phyloP scores from a whole-genome alignment of 208 protist genomes.

The Leishmania lainsoni region DNA sequence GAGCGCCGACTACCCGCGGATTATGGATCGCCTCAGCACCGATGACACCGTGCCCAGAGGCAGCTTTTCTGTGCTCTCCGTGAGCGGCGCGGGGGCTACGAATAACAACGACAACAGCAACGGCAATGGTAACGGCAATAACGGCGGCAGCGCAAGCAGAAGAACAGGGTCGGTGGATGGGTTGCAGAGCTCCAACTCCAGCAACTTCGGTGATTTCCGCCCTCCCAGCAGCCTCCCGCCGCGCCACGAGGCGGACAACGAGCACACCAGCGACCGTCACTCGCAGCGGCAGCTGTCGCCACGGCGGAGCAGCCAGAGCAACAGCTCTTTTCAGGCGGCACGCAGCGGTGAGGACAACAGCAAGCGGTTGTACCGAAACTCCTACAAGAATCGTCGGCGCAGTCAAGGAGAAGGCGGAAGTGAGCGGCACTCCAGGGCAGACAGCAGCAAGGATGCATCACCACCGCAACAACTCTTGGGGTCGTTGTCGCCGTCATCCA shows the following conservation, averaged over 20 bases:
- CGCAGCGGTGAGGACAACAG: conserved; percentile 17
- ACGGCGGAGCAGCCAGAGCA: conserved; percentile 7
- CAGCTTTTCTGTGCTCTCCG: conserved; percentile 22
- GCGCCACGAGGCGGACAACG: not conserved
- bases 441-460: conserved; percentile 14
- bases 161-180: conserved; percentile 10
- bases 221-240: conserved; percentile 1
- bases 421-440: conserved; percentile 11
- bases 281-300: conserved; percentile 13
- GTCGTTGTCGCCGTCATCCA: conserved; percentile 10
- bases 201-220: conserved; percentile 21
- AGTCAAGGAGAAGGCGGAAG: conserved; percentile 14
- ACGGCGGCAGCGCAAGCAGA: conserved; percentile 2
- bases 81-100: not conserved
- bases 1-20: conserved; percentile 16
- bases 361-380: conserved; percentile 27
- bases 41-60: conserved; percentile 17
- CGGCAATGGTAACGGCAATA: not conserved
- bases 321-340: not conserved
- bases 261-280: conserved; percentile 4
- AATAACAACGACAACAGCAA: conserved; percentile 5
- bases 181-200: conserved; percentile 22
- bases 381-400: conserved; percentile 29
- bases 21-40: conserved; percentile 14
- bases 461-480: conserved; percentile 18